phyloP scores from a whole-genome alignment of 164 flowering plant species.

The Magnolia changhungtana region DNA sequence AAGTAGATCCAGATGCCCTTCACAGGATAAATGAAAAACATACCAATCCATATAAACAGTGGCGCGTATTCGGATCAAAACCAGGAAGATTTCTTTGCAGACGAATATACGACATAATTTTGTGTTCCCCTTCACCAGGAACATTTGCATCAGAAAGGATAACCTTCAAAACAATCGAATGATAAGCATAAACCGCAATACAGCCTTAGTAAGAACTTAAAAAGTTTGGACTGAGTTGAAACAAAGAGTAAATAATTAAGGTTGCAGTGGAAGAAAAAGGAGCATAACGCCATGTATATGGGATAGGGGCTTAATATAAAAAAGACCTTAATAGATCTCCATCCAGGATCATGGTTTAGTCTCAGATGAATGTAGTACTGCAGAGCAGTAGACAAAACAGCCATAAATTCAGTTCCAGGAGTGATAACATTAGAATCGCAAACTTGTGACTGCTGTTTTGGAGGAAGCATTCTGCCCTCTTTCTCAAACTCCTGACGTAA shows the following conservation, averaged over 20 bases:
- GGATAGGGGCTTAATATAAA: not conserved
- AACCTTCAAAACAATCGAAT: conserved; percentile 48
- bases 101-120: conserved; percentile 91
- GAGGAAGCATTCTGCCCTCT: conserved; percentile 93
- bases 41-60: conserved; percentile 98
- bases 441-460: conserved; percentile 75
- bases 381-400: conserved; percentile 71
- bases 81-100: conserved; percentile 95
- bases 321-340: conserved; percentile 81
- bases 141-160: conserved; percentile 97
- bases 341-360: conserved; percentile 86
- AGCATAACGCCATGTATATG: not conserved
- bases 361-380: conserved; percentile 89
- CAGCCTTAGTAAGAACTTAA: not conserved
- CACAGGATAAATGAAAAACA: conserved; percentile 19
- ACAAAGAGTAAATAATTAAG: not conserved
- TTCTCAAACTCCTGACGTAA: conserved; percentile 77
- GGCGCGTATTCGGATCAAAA: conserved; percentile 95
- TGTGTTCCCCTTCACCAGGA: conserved; percentile 99
- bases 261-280: not conserved
- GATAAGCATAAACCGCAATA: conserved; percentile 6
- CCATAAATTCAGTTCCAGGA: conserved; percentile 97
- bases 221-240: not conserved
- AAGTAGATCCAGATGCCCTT: not conserved
- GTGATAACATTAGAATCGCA: conserved; percentile 93